Evolutionary conservation across 73 alveolate species (phyloP), one percentile per base, ranked within the genome.

Genomic region (Paramecium primaurelia): DNA sequence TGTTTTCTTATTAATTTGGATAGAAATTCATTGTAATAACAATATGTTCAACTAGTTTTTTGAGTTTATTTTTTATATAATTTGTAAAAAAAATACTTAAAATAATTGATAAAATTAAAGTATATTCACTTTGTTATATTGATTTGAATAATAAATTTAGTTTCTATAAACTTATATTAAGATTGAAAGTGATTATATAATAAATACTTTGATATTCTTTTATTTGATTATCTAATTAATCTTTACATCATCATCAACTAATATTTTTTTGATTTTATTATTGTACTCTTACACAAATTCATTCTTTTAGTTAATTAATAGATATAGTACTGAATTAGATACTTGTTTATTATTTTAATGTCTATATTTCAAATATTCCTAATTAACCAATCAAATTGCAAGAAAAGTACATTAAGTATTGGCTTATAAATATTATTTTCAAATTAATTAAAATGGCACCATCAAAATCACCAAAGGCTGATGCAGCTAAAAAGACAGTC

Each of bases 401-500:
- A 34, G 47, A 64, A 14, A 38, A 34, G 20, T 34, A 25, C 87
- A 37, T 40, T 73, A 73, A 73, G 58, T 30, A 37, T 37, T 30
- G 37, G 36, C 22, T 12, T 73, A 37, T 58, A 86, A 25, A 36
- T 37, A 30, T 37, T 73, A 73, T 34, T 36, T 37, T 37, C 59
- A 37, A 73, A 86, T 86, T 86, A 86, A 86, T 59, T 32, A 64
- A 64, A 64, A 89, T 89, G 94, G 94, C 92, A 71, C 94, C 94
- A 37, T 47, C 86, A 47, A 92, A 93, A 90, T 91, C 95, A 91
- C 95, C 88, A 84, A 86, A 91, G 86, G 94, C 95, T 73, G 92
- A 84, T 47, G 93, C 86, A 54, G 93, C 92, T 49, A 86, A 77
- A 71, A 88, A 88, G 91, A 92, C 87, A 54, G 92, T 92, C 86